Base-by-base conservation (phyloP, 163 green algal species). In the Scenedesmus sp. region DNA sequence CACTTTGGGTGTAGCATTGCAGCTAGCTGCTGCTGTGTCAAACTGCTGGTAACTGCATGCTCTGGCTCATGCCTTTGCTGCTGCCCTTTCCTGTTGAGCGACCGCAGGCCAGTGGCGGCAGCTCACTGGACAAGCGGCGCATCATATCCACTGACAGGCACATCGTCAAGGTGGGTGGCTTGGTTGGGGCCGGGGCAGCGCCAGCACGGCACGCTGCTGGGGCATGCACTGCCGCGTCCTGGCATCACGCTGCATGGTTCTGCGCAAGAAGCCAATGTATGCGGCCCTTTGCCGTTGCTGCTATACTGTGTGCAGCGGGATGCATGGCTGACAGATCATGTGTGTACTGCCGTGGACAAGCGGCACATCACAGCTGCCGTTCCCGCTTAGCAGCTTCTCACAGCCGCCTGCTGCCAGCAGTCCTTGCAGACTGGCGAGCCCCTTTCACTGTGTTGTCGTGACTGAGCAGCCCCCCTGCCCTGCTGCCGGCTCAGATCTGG, bases 111-210 rank as follows among this genome's bases (percentile, higher is more conserved):
- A 92, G 91, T 83, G 90, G 82, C 6, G 60, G 88, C 64, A 86
- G 89, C 59, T 81, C 89, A 3, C 84, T 93, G 73, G 90, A 83
- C 59, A 76, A 76, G 26, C 86, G 89, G 62, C 92, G 92, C 15
- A 91, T 99, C 57, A 95, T 99, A 7, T 98, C 95, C 46, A 92
- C 97, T 4, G 98, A 99, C 94, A 96, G 89, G n/a, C 97, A 98
- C 87, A 98, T 99, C 66, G 93, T 99, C 90, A 99, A 99, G 94
- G 96, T 98, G 88, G 91, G 93, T 18, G 34, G 12, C 4, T 23
- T 18, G 66, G 66, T 9, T 26, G 18, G 34, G 6, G 16, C 66
- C 26, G 66, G 66, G 16, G 66, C 26, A 5, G 66, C 16, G 26
- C 66, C 18, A 34, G 18, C 18, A 20, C 66, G 7, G 26, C 7